Percentiles rank a stretch among this genome's conserved stretches.
Conservation (phyloP, 257 asterid genomes). For the Penstemon newberryi region DNA sequence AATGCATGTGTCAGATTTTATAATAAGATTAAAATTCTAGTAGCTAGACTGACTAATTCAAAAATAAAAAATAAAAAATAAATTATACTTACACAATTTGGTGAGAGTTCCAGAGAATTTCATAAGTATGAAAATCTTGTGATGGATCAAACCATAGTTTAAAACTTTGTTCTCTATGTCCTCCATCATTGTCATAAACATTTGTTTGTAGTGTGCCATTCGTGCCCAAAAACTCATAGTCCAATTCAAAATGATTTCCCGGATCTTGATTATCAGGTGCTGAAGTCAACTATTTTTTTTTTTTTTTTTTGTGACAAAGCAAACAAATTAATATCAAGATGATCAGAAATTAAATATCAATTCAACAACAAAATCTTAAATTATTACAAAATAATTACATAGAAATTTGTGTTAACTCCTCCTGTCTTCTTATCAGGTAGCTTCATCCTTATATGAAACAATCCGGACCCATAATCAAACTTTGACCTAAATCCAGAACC, state of each 20-base stretch:
- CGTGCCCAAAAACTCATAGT: constrained; percentile 57
- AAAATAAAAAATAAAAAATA: not conserved
- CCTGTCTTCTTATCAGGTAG: constrained; percentile 30
- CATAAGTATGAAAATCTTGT: constrained; percentile 38
- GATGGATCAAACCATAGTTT: constrained; percentile 43
- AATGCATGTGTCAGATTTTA: no score
- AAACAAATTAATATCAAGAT: not conserved
- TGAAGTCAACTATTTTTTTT: constrained; percentile 39
- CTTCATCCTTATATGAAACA: constrained; percentile 44
- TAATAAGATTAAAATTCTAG: not conserved
- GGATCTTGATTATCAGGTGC: constrained; percentile 19
- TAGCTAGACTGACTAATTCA: no score
- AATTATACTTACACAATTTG: constrained; percentile 35
- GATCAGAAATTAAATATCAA: no score
- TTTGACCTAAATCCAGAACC: constrained; percentile 54
- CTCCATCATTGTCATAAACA: constrained; percentile 30
- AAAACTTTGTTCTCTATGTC: constrained; percentile 36
- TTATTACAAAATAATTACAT: constrained; percentile 28
- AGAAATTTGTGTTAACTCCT: constrained; percentile 46
- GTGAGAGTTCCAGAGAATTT: constrained; percentile 34
- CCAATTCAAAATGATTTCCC: constrained; percentile 50
- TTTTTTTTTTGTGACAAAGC: not conserved
- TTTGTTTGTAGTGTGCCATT: constrained; percentile 41
- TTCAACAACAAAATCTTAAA: not conserved
- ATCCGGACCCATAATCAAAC: constrained; percentile 37